Percentiles rank a stretch among this genome's conserved stretches.
Conservation (phyloP, 139 green algal genomes). For the Chlorella sp. region DNA sequence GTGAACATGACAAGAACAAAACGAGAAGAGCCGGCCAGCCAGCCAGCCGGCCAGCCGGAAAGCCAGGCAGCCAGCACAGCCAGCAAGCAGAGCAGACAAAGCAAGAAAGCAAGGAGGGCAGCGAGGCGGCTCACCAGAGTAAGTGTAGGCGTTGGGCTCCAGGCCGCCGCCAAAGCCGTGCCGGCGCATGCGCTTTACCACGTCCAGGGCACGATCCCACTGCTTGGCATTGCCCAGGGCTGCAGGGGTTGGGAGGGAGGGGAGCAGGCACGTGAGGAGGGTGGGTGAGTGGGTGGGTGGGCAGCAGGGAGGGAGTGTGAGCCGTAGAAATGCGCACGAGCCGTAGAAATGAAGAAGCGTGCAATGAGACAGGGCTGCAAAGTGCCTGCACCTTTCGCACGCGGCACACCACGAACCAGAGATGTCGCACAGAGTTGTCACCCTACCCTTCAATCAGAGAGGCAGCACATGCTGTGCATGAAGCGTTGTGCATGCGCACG, state of each 20-base stretch:
- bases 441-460: background rate
- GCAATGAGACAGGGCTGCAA: background rate
- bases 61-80: background rate
- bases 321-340: background rate
- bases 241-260: conserved; percentile 33
- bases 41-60: too few species aligned
- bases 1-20: too few species aligned
- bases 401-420: background rate
- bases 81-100: background rate
- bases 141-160: conserved; percentile 89
- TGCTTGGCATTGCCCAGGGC: conserved; percentile 77
- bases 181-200: conserved; percentile 73
- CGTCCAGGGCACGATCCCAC: conserved; percentile 71
- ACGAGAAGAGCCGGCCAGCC: too few species aligned
- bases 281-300: background rate
- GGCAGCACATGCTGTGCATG: background rate
- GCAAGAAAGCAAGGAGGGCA: background rate
- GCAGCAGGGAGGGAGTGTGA: background rate
- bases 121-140: conserved; percentile 49
- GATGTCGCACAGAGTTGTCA: too few species aligned
- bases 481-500: too few species aligned
- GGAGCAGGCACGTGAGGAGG: background rate
- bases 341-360: background rate
- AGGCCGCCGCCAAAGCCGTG: conserved; percentile 58
- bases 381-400: background rate